Percentiles rank a stretch among this genome's conserved stretches.
These are phyloP conservation scores for Xanthoconium separans DNA, from an alignment of 1,284 basidiomycete genomes.

Conservation along the genomic window DNA sequence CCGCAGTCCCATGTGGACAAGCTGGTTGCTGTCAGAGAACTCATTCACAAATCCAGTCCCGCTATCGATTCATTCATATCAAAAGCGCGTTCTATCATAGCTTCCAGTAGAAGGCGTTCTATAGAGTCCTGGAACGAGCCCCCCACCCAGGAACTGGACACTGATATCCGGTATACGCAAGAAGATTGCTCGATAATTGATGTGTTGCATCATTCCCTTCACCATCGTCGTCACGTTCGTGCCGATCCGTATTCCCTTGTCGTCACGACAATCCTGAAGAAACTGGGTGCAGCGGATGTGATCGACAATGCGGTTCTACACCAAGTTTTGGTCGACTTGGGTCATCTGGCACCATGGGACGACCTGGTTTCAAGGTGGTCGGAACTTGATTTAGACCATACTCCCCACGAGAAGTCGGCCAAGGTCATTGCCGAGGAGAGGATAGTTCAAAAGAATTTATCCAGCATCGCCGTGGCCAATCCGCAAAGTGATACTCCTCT, in stretches of 20 bases:
- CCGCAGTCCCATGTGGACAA: slow-evolving; percentile 60
- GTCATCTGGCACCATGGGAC: slow-evolving; percentile 75
- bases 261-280: slow-evolving; percentile 63
- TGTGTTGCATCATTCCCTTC: slow-evolving; percentile 65
- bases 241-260: slow-evolving; percentile 57
- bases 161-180: slow-evolving; percentile 48
- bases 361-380: slow-evolving; percentile 46
- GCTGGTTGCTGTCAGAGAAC: slow-evolving; percentile 51
- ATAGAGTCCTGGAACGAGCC: slow-evolving; percentile 37
- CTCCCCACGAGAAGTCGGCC: slow-evolving; percentile 34
- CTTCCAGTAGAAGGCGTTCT: slow-evolving; percentile 22
- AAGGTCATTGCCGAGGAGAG: slow-evolving; percentile 33
- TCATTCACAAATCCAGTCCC: slow-evolving; percentile 46
- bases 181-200: slow-evolving; percentile 66
- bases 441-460: slow-evolving; percentile 33
- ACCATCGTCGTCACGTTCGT: slow-evolving; percentile 61
- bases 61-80: slow-evolving; percentile 55
- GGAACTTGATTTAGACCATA: slow-evolving; percentile 35
- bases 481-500: slow-evolving; percentile 29
- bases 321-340: slow-evolving; percentile 61
- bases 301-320: slow-evolving; percentile 43
- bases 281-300: slow-evolving; percentile 37
- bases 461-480: slow-evolving; percentile 7
- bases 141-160: slow-evolving; percentile 27
- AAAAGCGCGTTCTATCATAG: slow-evolving; percentile 53